phyloP scores from a whole-genome alignment of 495 filamentous ascomycete genomes.

The Hypomontagnella submonticulosa region DNA sequence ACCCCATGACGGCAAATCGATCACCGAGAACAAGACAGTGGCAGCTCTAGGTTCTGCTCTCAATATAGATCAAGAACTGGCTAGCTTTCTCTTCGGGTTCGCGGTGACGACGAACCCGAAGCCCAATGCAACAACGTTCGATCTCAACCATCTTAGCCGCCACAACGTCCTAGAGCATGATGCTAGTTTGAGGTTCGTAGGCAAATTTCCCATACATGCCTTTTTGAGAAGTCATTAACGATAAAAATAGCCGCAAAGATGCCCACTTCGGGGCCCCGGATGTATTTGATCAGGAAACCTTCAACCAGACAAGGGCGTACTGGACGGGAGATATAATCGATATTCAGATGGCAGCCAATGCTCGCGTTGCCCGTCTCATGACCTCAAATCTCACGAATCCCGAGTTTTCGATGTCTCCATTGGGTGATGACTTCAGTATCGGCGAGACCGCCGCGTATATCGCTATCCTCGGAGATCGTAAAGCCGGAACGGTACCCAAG shows the following conservation, averaged over 20 bases:
- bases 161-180: conserved; percentile 65
- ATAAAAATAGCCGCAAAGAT: conserved; percentile 54
- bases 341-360: conserved; percentile 55
- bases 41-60: conserved; percentile 54
- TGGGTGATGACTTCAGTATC: conserved; percentile 54
- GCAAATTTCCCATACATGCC: neutral
- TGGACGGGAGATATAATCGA: conserved; percentile 55
- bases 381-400: conserved; percentile 60
- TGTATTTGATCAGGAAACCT: conserved; percentile 60
- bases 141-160: conserved; percentile 58
- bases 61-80: conserved; percentile 55
- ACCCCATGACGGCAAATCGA: conserved; percentile 52
- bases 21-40: conserved; percentile 49
- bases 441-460: conserved; percentile 62
- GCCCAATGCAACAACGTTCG: conserved; percentile 62
- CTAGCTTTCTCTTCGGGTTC: conserved; percentile 52
- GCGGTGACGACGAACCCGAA: conserved; percentile 60
- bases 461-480: conserved; percentile 56
- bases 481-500: conserved; percentile 50
- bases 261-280: conserved; percentile 55
- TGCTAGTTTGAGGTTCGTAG: conserved; percentile 59
- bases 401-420: conserved; percentile 47
- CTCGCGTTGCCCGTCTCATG: conserved; percentile 56
- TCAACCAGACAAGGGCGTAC: conserved; percentile 56
- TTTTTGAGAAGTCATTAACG: conserved; percentile 3